These are phyloP conservation scores for Xylaria telfairii DNA, from an alignment of 495 filamentous ascomycete genomes.

Conservation along the genomic window DNA sequence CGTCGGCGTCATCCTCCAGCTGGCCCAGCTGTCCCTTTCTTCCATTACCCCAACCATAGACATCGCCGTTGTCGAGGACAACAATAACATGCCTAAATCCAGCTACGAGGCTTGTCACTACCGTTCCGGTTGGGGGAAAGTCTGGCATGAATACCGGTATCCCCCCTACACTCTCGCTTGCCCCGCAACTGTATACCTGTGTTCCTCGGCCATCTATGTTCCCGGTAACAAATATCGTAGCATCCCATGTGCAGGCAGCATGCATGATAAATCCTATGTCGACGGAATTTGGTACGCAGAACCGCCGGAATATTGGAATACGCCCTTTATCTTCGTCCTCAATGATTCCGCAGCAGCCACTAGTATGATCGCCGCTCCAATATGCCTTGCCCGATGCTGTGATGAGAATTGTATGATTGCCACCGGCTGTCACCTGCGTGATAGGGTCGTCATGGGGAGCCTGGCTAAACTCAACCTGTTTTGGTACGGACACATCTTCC, in stretches of 20 bases:
- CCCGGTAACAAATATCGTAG: slow-evolving; percentile 61
- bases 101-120: slow-evolving; percentile 65
- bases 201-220: slow-evolving; percentile 45
- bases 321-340: slow-evolving; percentile 16
- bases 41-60: slow-evolving; percentile 87
- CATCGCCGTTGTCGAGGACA: slow-evolving; percentile 74
- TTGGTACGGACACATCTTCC: slow-evolving; percentile 74
- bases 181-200: slow-evolving; percentile 66
- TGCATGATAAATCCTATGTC: slow-evolving; percentile 28
- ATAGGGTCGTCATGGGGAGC: slow-evolving; percentile 29
- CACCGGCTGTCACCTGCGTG: slow-evolving; percentile 67
- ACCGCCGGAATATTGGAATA: slow-evolving; percentile 34
- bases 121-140: slow-evolving; percentile 64
- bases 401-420: slow-evolving; percentile 85
- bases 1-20: slow-evolving; percentile 34
- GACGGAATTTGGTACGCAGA: slow-evolving; percentile 25
- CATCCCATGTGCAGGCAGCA: slow-evolving; percentile 79
- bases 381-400: slow-evolving; percentile 62
- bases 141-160: slow-evolving; percentile 48
- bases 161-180: slow-evolving; percentile 10
- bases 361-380: slow-evolving; percentile 64
- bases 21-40: slow-evolving; percentile 83
- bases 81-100: slow-evolving; percentile 79
- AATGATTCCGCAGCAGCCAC: slow-evolving; percentile 59
- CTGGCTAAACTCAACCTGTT: slow-evolving; percentile 58